Evolutionary conservation across 345 rosid species (phyloP).

Genomic region (Fremontodendron californicum): DNA sequence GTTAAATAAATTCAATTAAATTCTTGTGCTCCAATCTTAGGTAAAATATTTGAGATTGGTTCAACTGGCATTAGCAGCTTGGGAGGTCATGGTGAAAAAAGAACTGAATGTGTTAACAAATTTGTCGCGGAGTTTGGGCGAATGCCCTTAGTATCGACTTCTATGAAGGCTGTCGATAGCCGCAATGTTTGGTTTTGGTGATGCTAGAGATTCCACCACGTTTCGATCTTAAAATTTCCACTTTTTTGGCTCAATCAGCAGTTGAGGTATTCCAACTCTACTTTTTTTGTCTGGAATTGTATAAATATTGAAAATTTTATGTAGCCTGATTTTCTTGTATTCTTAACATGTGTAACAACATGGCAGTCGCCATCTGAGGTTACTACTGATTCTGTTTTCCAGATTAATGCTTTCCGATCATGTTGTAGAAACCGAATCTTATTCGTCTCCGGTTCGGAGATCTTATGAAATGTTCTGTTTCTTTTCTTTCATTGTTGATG

Average conservation of each 20-base stretch:
- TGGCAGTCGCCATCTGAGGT: neutral
- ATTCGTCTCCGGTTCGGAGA: neutral
- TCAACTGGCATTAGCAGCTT: slow-evolving; percentile 88
- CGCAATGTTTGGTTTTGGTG: slow-evolving; percentile 81
- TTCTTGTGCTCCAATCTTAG: slow-evolving; percentile 29
- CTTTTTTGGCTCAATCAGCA: slow-evolving; percentile 14
- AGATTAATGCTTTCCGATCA: neutral
- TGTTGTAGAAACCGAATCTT: neutral
- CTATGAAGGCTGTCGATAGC: slow-evolving; percentile 75
- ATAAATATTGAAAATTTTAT: slow-evolving; percentile 13
- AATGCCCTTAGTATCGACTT: slow-evolving; percentile 74
- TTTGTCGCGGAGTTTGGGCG: slow-evolving; percentile 67
- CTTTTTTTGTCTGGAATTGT: slow-evolving; percentile 7
- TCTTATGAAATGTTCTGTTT: neutral
- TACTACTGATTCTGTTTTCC: neutral
- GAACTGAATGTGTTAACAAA: slow-evolving; percentile 67
- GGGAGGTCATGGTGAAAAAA: slow-evolving; percentile 80
- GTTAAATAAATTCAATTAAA: neutral
- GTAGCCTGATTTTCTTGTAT: slow-evolving; percentile 13
- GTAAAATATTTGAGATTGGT: slow-evolving; percentile 89
- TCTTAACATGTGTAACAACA: slow-evolving; percentile 9
- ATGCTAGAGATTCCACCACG: slow-evolving; percentile 13
- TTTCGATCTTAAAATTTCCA: slow-evolving; percentile 11
- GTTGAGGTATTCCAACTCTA: slow-evolving; percentile 18
- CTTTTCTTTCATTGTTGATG: neutral